Conservation (phyloP, 148 eudicot species). For the Dianthus caryophyllus region DNA sequence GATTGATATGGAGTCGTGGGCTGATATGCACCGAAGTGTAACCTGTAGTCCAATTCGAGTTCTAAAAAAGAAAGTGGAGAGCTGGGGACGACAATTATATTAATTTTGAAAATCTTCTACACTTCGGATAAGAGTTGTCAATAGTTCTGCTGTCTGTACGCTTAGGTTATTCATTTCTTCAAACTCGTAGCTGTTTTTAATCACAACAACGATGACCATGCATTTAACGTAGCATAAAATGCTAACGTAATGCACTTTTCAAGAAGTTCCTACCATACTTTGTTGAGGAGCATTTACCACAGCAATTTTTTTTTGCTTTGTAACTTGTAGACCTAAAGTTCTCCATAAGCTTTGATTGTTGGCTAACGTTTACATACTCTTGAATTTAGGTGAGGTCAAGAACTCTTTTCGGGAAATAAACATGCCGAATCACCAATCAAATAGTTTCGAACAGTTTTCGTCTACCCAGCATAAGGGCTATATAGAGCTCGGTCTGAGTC, state of each 20-base stretch:
- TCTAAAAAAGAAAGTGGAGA: not conserved
- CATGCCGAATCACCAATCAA: constrained; percentile 12
- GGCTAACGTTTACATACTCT: not conserved
- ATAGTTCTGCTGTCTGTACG: not conserved
- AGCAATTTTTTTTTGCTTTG: not conserved
- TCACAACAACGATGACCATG: not conserved
- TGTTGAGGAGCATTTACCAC: not conserved
- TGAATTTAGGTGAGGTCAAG: constrained; percentile 26
- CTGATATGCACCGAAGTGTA: not conserved
- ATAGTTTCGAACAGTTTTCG: constrained; percentile 22
- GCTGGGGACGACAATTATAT: not conserved
- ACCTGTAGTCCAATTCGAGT: not conserved
- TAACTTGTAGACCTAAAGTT: too few species aligned
- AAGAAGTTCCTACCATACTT: not conserved
- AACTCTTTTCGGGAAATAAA: constrained; percentile 21
- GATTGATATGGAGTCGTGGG: not conserved
- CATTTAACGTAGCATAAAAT: not conserved
- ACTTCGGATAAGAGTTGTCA: not conserved
- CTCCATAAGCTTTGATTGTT: not conserved
- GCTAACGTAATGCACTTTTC: not conserved
- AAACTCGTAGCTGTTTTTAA: not conserved
- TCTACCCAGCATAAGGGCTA: constrained; percentile 35
- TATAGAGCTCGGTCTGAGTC: constrained; percentile 63
- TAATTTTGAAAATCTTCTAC: not conserved
- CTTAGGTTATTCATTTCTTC: not conserved